Evolutionary conservation across 805 yeast species (phyloP).

Genomic region (Kodamaea kakaduensis): DNA sequence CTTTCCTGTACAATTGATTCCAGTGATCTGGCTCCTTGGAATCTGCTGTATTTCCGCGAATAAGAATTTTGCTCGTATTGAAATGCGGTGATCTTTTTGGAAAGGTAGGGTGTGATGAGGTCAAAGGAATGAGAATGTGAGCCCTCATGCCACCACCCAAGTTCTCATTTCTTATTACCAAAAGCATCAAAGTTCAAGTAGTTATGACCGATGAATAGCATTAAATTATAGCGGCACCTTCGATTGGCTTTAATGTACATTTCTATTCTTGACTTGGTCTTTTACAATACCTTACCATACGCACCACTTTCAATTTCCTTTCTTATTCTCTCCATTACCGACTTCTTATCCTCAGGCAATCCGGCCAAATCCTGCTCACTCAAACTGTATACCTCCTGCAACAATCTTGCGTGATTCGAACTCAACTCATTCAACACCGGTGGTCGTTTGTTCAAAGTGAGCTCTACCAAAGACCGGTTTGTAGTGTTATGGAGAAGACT

Average conservation of each 20-base stretch:
- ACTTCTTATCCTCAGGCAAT: constrained; percentile 22
- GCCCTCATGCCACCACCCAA: too few relatives aligned
- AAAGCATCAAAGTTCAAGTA: background rate
- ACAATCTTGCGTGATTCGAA: constrained; percentile 31
- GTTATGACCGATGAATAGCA: too few relatives aligned
- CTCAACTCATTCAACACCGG: constrained; percentile 27
- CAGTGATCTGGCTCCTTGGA: too few relatives aligned
- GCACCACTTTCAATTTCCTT: constrained; percentile 8
- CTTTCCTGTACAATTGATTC: too few relatives aligned
- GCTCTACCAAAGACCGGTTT: constrained; percentile 33
- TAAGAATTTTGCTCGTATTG: too few relatives aligned
- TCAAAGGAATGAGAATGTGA: too few relatives aligned
- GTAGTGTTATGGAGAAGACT: constrained; percentile 37
- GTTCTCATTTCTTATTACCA: too few relatives aligned
- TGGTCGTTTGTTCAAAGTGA: constrained; percentile 32
- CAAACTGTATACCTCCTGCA: constrained; percentile 26
- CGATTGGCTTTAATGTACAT: background rate
- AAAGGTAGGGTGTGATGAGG: too few relatives aligned
- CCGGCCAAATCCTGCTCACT: constrained; percentile 26
- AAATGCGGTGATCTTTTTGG: too few relatives aligned
- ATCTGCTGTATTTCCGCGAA: too few relatives aligned
- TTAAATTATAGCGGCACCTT: too few relatives aligned
- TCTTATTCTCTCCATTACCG: constrained; percentile 11
- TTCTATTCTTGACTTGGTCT: constrained; percentile 3
- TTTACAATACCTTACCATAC: constrained; percentile 6